Conservation (phyloP, 306 rosid species). For the Sindora glabra region DNA sequence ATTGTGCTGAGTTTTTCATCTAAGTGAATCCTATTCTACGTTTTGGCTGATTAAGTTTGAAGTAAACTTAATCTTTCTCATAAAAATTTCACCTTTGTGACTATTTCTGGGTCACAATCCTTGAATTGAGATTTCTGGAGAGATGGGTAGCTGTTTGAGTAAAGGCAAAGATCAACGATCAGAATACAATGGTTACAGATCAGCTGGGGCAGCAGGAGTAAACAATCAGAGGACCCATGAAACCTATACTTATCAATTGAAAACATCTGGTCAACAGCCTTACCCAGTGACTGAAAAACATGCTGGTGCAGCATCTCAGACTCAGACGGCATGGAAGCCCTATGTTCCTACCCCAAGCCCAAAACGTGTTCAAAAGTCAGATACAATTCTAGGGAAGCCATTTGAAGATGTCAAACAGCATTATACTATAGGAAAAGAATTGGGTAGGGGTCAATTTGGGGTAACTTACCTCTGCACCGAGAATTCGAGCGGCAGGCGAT, state of each 20-base stretch:
- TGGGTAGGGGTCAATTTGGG: too few species aligned
- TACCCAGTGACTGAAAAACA: slow-evolving; percentile 19
- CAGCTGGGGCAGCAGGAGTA: slow-evolving; percentile 17
- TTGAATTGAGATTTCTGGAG: background rate
- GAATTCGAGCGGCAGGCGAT: too few species aligned
- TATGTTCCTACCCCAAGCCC: too few species aligned
- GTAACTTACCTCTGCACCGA: too few species aligned
- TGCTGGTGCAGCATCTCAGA: background rate
- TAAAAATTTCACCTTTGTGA: background rate
- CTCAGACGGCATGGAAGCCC: too few species aligned
- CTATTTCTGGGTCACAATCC: background rate
- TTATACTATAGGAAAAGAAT: too few species aligned
- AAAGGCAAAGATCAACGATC: slow-evolving; percentile 17
- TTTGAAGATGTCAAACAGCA: too few species aligned
- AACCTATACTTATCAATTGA: slow-evolving; percentile 17
- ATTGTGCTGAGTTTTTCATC: background rate
- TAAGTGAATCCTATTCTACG: background rate
- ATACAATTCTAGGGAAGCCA: too few species aligned
- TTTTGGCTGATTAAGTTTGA: too few species aligned
- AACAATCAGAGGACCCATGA: slow-evolving; percentile 18
- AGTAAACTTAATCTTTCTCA: too few species aligned
- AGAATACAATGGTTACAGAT: slow-evolving; percentile 20
- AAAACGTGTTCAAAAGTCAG: too few species aligned
- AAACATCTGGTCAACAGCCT: slow-evolving; percentile 10
- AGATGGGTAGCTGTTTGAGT: slow-evolving; percentile 46